A percentile compares a stretch with the other conserved stretches of the same genome.
Evolutionary conservation across 306 rosid genomes (phyloP).

Genomic region (Pyrus pyrifolia): DNA sequence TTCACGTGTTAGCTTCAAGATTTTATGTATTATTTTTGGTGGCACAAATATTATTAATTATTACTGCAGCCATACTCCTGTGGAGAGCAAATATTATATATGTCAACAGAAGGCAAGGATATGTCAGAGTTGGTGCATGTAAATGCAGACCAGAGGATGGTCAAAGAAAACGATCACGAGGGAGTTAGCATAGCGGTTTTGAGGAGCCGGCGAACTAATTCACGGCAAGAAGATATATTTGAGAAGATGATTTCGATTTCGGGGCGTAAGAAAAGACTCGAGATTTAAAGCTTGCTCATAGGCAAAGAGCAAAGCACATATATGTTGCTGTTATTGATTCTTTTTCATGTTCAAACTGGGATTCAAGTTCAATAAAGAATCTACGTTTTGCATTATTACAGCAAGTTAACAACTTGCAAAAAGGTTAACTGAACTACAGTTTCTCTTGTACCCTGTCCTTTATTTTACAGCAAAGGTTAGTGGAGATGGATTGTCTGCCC

Average conservation of each 20-base stretch:
- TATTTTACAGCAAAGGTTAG: too few relatives aligned
- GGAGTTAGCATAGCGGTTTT: slow-evolving; percentile 28
- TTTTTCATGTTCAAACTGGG: background rate
- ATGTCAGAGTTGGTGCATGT: slow-evolving; percentile 68
- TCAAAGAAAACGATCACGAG: slow-evolving; percentile 71
- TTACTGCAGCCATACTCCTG: too few relatives aligned
- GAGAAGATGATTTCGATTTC: background rate
- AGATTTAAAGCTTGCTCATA: background rate
- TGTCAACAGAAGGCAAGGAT: slow-evolving; percentile 46
- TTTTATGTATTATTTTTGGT: too few relatives aligned
- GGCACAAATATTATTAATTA: too few relatives aligned
- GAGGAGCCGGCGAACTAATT: background rate
- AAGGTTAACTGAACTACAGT: too few relatives aligned
- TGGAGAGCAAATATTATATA: too few relatives aligned
- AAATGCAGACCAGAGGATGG: slow-evolving; percentile 76
- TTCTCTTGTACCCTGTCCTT: too few relatives aligned
- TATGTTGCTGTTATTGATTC: background rate
- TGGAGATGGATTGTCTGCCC: too few relatives aligned
- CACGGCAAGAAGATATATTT: background rate
- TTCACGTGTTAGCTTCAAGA: too few relatives aligned
- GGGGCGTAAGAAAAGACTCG: background rate
- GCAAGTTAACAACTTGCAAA: too few relatives aligned
- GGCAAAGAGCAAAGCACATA: background rate
- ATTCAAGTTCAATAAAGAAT: background rate
- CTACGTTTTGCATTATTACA: too few relatives aligned